phyloP scores from a whole-genome alignment of 1,139 yeast genomes.

The Saccharomyces pastorianus region DNA sequence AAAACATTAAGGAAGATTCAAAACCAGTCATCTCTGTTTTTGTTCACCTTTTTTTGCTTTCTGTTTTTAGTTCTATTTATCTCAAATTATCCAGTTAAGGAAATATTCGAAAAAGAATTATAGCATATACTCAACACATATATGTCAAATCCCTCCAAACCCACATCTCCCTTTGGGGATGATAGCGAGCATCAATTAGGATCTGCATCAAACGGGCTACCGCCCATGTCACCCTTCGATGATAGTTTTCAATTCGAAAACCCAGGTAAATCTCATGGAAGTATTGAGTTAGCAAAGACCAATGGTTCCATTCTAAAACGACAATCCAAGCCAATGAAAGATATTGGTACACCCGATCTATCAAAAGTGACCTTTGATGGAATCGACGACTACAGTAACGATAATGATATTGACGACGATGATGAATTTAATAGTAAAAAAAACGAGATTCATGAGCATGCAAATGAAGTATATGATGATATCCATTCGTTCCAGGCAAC shows the following conservation, averaged over 20 bases:
- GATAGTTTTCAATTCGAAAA: conserved; percentile 24
- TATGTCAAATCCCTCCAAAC: conserved; percentile 5
- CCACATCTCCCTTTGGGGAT: conserved; percentile 6
- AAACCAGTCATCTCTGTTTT: neutral
- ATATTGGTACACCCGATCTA: neutral
- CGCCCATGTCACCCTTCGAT: conserved; percentile 21
- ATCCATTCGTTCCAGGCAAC: conserved; percentile 20
- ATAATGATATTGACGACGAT: conserved; percentile 6
- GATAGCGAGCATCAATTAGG: neutral
- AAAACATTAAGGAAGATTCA: neutral
- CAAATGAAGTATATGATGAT: conserved; percentile 8
- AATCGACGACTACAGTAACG: conserved; percentile 9
- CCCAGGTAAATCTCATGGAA: conserved; percentile 2
- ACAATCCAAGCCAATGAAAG: conserved; percentile 4
- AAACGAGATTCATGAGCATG: neutral
- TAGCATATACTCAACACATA: neutral
- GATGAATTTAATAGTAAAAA: conserved; percentile 7
- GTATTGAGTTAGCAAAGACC: conserved; percentile 4
- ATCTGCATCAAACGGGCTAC: conserved; percentile 7
- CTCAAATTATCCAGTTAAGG: neutral
- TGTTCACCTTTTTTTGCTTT: neutral
- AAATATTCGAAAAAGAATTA: neutral
- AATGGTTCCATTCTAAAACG: conserved; percentile 8
- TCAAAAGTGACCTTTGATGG: conserved; percentile 5
- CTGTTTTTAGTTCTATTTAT: neutral